Conservation (phyloP, 768 basidiomycete species). For the Leccinum aurantiacum region DNA sequence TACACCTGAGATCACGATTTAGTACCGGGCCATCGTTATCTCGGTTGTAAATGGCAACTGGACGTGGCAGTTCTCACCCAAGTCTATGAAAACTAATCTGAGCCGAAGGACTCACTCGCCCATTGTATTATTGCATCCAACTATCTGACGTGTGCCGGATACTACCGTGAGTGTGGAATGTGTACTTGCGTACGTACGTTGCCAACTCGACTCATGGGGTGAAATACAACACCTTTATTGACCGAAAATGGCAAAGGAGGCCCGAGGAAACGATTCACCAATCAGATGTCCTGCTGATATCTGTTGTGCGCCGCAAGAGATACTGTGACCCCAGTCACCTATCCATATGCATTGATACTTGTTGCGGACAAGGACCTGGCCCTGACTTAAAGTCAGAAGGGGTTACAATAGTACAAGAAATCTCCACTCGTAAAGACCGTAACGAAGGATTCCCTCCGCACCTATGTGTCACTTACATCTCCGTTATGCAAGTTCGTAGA, state of each 20-base stretch:
- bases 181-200: background rate
- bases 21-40: no score
- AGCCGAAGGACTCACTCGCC: no score
- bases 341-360: background rate
- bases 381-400: background rate
- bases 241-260: background rate
- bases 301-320: background rate
- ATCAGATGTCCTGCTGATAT: background rate
- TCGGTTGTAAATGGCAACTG: no score
- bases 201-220: background rate
- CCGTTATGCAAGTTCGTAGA: no score
- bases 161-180: background rate
- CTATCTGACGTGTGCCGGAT: no score
- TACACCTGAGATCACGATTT: no score
- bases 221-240: background rate
- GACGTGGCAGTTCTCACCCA: no score
- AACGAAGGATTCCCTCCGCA: background rate
- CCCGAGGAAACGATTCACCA: background rate
- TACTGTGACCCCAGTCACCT: conserved; percentile 2
- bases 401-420: background rate
- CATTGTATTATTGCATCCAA: no score
- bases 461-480: no score
- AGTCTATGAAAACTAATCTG: no score
- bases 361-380: background rate
- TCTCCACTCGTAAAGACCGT: background rate